phyloP scores from a whole-genome alignment of 2,329 filamentous ascomycete genomes.

The Drechslera avenae region DNA sequence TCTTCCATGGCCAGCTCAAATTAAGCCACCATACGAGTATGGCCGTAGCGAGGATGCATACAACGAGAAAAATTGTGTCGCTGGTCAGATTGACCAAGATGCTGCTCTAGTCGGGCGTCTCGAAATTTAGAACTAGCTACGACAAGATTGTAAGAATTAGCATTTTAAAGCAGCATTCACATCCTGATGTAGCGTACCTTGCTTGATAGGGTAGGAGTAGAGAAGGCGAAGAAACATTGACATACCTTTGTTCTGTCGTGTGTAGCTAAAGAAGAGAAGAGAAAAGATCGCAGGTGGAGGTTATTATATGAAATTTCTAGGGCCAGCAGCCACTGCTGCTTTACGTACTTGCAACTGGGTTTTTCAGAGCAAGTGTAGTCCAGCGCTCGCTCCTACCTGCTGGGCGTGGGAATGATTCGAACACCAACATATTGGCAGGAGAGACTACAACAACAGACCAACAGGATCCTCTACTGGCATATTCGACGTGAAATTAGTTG shows the following conservation, averaged over 20 bases:
- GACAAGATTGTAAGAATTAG: neutral
- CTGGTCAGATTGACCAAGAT: neutral
- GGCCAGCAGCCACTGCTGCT: neutral
- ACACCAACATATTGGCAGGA: neutral
- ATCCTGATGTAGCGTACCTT: neutral
- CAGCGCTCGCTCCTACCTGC: neutral
- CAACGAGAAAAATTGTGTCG: too few relatives aligned
- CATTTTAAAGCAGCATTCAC: neutral
- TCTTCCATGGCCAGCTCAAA: neutral
- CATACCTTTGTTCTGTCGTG: neutral
- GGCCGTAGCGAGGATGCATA: too few relatives aligned
- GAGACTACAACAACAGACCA: too few relatives aligned
- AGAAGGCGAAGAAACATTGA: neutral
- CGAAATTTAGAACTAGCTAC: neutral
- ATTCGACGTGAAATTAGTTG: too few relatives aligned
- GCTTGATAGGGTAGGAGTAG: neutral
- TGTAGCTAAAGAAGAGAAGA: neutral
- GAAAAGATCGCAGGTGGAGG: neutral
- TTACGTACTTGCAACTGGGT: neutral
- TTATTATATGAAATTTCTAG: neutral
- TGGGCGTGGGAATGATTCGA: neutral
- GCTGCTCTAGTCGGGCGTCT: neutral
- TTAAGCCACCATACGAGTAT: neutral
- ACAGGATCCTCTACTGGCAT: too few relatives aligned
- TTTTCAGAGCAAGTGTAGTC: neutral